These are phyloP conservation scores for Blastomyces percursus DNA, from an alignment of 2,329 filamentous ascomycete species.

Conservation along the genomic window DNA sequence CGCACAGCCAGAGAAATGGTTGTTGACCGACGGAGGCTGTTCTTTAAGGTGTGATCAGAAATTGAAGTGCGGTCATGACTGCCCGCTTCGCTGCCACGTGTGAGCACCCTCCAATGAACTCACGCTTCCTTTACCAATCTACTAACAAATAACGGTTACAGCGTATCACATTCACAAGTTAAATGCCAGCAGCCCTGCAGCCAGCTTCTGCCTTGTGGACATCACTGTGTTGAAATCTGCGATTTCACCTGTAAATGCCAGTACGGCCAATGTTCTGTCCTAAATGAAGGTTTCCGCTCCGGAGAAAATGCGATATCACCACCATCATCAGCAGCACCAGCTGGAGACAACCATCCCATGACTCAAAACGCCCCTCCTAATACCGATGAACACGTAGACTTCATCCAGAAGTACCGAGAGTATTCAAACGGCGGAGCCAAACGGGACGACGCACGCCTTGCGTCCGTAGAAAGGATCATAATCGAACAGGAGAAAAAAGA, in stretches of 20 bases:
- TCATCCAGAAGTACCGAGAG: slow-evolving; percentile 18
- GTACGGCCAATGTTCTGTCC: slow-evolving; percentile 11
- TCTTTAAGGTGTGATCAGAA: slow-evolving; percentile 34
- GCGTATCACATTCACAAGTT: slow-evolving; percentile 30
- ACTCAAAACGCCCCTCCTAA: neutral
- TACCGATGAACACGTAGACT: slow-evolving; percentile 9
- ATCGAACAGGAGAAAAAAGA: slow-evolving; percentile 14
- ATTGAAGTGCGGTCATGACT: slow-evolving; percentile 44
- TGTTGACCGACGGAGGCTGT: slow-evolving; percentile 44
- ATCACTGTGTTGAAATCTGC: slow-evolving; percentile 28
- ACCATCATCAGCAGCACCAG: neutral
- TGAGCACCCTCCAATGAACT: slow-evolving; percentile 21
- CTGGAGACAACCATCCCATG: neutral
- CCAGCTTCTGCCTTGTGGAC: slow-evolving; percentile 28
- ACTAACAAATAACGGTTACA: slow-evolving; percentile 13
- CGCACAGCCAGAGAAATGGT: slow-evolving; percentile 44
- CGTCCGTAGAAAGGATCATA: slow-evolving; percentile 9
- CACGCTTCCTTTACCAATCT: neutral
- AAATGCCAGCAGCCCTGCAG: slow-evolving; percentile 27
- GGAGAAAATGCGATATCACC: neutral
- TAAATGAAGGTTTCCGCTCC: neutral
- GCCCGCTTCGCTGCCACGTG: slow-evolving; percentile 44
- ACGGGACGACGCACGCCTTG: slow-evolving; percentile 19
- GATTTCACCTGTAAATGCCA: slow-evolving; percentile 24
- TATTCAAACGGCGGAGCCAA: slow-evolving; percentile 25